Evolutionary conservation across 345 rosid species (phyloP), one percentile per base, ranked within the genome.

Genomic region (Eutrema heterophyllum): DNA sequence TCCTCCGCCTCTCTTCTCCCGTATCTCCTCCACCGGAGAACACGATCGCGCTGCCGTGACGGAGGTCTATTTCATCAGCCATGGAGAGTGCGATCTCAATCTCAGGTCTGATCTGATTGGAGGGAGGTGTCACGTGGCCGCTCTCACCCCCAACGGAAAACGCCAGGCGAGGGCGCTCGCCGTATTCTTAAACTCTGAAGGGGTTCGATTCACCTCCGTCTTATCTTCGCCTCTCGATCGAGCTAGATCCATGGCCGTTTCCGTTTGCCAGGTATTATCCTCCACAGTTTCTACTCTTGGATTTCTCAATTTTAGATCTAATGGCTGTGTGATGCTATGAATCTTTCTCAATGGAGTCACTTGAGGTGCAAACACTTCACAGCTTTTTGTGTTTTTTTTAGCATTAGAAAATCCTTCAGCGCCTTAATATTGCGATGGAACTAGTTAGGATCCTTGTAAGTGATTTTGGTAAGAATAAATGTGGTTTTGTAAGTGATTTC

Each of bases 131-230:
- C 88, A 82, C 52, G 84, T 64, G 50, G 96, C 89, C 2, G 81
- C 79, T 51, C 82, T 91, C 78, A 95, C 97, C 0, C 64, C 84
- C 9, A 91, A 85, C 9, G 99, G 99, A 72, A 86, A 88, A 76
- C 89, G 97, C 56, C 99, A 95, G 75, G 97, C 97, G 27, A 87
- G 99, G 78, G 99, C 97, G 11, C 83, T 95, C 80, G 95, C 99
- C 35, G 99, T 95, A 10, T 85, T 89, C 75, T 79, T 95, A 65
- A 91, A 84, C 73, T 91, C 97, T 1, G 90, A 89, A 39, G 87
- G 96, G 7, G 84, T 95, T 33, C 80, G 93, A 65, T 95, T 95
- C 83, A 74, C 76, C 76, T 86, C 88, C 7, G 97, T 89, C 70
- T 88, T 81, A 69, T 85, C 93, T n/a, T 95, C 99, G 33, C 97